These are phyloP conservation scores for Rehmannia glutinosa DNA, from an alignment of 257 asterid species.

Conservation along the genomic window DNA sequence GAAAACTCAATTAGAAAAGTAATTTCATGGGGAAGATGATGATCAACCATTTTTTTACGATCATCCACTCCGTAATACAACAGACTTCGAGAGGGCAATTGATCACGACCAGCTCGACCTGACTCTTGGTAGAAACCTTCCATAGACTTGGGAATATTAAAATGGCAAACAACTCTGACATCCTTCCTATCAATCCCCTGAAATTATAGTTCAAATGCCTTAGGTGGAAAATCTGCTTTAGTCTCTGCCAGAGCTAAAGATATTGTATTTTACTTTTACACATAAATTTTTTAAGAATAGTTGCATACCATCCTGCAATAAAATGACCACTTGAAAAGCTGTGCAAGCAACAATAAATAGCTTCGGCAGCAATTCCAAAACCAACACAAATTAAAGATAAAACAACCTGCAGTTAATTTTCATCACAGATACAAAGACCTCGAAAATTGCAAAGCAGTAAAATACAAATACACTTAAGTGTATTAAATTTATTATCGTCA, in stretches of 20 bases:
- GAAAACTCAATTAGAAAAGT: slow-evolving; percentile 1
- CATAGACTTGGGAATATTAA: slow-evolving; percentile 91
- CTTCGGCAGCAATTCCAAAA: slow-evolving; percentile 41
- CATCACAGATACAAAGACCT: not conserved
- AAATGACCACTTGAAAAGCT: slow-evolving; percentile 36
- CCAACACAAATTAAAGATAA: slow-evolving; percentile 19
- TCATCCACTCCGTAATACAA: slow-evolving; percentile 91
- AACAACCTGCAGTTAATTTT: slow-evolving; percentile 22
- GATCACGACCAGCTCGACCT: slow-evolving; percentile 99
- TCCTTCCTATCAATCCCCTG: slow-evolving; percentile 97
- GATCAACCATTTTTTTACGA: slow-evolving; percentile 73
- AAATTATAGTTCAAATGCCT: slow-evolving; percentile 12
- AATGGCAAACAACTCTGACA: slow-evolving; percentile 95
- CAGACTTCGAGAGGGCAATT: slow-evolving; percentile 82
- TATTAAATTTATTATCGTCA: not conserved
- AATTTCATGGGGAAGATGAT: slow-evolving; percentile 7
- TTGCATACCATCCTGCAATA: slow-evolving; percentile 87
- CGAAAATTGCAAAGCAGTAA: not conserved
- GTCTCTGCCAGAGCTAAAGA: slow-evolving; percentile 11
- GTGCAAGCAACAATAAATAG: slow-evolving; percentile 27
- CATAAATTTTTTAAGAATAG: slow-evolving; percentile 7
- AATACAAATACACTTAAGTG: not conserved
- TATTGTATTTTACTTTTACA: slow-evolving; percentile 2
- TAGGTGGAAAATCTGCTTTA: slow-evolving; percentile 11
- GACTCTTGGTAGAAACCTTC: slow-evolving; percentile 99